Evolutionary conservation across 768 basidiomycete species (phyloP).

Genomic region (Tylopilus rubrobrunneus): DNA sequence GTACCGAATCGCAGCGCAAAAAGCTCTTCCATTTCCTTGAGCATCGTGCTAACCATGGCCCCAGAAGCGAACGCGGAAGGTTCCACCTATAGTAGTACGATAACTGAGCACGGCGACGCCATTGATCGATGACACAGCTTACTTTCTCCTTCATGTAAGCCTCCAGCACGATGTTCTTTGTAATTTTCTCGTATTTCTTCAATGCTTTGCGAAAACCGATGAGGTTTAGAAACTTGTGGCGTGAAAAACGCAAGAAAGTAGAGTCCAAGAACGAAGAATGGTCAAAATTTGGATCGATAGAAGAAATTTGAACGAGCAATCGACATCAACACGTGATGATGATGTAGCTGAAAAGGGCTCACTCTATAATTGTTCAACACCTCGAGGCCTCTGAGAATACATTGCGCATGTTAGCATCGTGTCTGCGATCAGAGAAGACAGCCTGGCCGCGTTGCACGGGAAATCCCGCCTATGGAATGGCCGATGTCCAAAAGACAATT

Average conservation of each 20-base stretch:
- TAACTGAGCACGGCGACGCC: conserved; percentile 15
- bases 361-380: conserved; percentile 87
- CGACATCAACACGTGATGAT: not conserved
- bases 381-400: conserved; percentile 62
- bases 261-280: not conserved
- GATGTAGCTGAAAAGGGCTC: not conserved
- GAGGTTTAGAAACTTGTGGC: conserved; percentile 47
- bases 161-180: conserved; percentile 63
- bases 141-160: conserved; percentile 82
- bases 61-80: conserved; percentile 62
- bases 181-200: conserved; percentile 17
- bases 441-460: not conserved
- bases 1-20: conserved; percentile 76
- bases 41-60: conserved; percentile 56
- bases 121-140: not conserved
- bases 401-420: conserved; percentile 7
- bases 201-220: no score
- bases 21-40: conserved; percentile 70
- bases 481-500: not conserved
- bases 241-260: not conserved
- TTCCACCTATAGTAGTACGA: conserved; percentile 47
- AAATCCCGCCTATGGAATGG: not conserved
- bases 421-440: not conserved
- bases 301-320: not conserved
- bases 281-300: not conserved